Evolutionary conservation across 2,329 filamentous ascomycete species (phyloP).

Genomic region (Clarireedia homoeocarpa): DNA sequence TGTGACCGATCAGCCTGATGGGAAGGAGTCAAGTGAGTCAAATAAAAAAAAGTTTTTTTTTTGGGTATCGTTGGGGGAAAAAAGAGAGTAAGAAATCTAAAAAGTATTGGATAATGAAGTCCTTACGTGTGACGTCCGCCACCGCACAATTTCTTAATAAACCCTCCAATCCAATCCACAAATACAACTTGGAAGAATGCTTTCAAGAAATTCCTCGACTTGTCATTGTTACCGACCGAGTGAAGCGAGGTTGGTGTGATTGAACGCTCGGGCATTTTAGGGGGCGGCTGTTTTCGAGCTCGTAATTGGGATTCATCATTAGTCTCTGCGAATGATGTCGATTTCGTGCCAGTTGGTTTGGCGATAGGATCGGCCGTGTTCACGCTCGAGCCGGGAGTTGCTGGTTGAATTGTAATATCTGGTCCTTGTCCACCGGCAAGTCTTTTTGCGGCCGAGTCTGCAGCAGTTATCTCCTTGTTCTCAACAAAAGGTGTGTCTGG

Average conservation of each 20-base stretch:
- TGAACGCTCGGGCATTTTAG: slow-evolving; percentile 18
- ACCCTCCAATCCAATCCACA: slow-evolving; percentile 31
- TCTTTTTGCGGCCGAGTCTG: not conserved
- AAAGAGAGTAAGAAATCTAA: not conserved
- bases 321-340: slow-evolving; percentile 18
- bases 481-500: slow-evolving; percentile 14
- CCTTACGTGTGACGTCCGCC: slow-evolving; percentile 25
- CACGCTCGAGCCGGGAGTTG: slow-evolving; percentile 16
- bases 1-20: slow-evolving; percentile 8
- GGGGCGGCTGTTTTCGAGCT: slow-evolving; percentile 17
- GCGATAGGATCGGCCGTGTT: slow-evolving; percentile 4
- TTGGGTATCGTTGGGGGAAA: not conserved
- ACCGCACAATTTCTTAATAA: slow-evolving; percentile 25
- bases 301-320: slow-evolving; percentile 15
- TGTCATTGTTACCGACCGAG: slow-evolving; percentile 19
- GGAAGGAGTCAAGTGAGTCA: not conserved
- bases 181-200: slow-evolving; percentile 30
- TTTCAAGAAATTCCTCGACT: slow-evolving; percentile 24
- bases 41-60: not conserved
- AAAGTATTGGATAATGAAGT: slow-evolving; percentile 6
- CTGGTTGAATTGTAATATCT: slow-evolving; percentile 18
- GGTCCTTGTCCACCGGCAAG: slow-evolving; percentile 11
- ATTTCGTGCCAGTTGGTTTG: slow-evolving; percentile 14
- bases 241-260: slow-evolving; percentile 25
- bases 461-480: not conserved